A percentile compares a stretch with the other conserved stretches of the same genome.
Evolutionary conservation across 2,329 filamentous ascomycete species (phyloP).

Genomic region (Endocalyx cinctus): DNA sequence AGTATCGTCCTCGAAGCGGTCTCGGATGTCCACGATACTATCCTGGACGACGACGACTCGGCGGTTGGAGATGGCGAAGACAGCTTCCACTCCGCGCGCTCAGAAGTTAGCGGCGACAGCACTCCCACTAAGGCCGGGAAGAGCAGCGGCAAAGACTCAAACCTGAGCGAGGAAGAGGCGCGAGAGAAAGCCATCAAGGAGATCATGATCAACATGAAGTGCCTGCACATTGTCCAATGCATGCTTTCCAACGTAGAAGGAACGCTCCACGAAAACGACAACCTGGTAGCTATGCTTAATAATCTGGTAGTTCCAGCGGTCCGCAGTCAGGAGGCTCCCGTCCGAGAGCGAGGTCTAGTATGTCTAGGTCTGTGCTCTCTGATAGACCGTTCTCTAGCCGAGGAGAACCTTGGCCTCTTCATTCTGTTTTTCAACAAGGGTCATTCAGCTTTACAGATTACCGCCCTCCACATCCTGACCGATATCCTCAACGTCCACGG

Average conservation of each 20-base stretch:
- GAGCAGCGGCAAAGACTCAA: slow-evolving; percentile 33
- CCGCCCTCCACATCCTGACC: slow-evolving; percentile 83
- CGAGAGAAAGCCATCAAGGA: slow-evolving; percentile 76
- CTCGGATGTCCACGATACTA: slow-evolving; percentile 93
- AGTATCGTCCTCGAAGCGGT: slow-evolving; percentile 87
- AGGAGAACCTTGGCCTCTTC: slow-evolving; percentile 88
- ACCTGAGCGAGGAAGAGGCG: slow-evolving; percentile 59
- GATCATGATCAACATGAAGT: slow-evolving; percentile 98
- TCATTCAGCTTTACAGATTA: slow-evolving; percentile 83
- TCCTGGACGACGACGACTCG: slow-evolving; percentile 71
- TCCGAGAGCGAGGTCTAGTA: slow-evolving; percentile 83
- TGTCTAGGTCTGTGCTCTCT: slow-evolving; percentile 89
- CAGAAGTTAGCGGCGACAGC: slow-evolving; percentile 69
- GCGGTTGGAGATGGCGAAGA: slow-evolving; percentile 56
- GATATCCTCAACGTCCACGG: slow-evolving; percentile 91
- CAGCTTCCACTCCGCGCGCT: slow-evolving; percentile 91
- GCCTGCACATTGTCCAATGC: slow-evolving; percentile 92
- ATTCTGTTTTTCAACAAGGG: slow-evolving; percentile 95
- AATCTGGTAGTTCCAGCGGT: slow-evolving; percentile 95
- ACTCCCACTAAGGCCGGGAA: slow-evolving; percentile 47
- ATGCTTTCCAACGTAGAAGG: slow-evolving; percentile 92
- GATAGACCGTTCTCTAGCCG: slow-evolving; percentile 83
- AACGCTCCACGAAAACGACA: slow-evolving; percentile 80
- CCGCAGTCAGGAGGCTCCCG: slow-evolving; percentile 84
- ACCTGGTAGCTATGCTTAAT: slow-evolving; percentile 96